Percentiles rank a stretch among this genome's conserved stretches.
Evolutionary conservation across 208 protist species (phyloP).

Genomic region (Trypanosoma lewisi): DNA sequence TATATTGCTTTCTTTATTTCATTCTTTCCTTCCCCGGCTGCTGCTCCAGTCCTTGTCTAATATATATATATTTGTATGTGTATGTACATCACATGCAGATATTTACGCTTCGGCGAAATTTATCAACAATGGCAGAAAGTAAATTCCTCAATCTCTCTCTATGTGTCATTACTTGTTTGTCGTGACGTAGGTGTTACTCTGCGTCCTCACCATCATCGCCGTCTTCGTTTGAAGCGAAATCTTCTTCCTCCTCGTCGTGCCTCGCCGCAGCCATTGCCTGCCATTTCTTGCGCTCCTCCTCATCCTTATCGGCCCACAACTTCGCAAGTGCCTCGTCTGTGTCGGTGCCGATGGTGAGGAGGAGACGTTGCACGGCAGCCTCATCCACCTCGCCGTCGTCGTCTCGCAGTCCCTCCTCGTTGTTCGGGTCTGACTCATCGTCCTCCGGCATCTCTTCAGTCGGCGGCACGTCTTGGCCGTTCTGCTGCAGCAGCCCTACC

Average conservation of each 20-base stretch:
- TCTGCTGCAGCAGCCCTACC: slow-evolving; percentile 38
- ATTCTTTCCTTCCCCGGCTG: neutral
- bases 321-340: slow-evolving; percentile 69
- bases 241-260: slow-evolving; percentile 33
- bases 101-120: neutral
- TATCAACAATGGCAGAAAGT: neutral
- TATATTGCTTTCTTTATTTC: slow-evolving; percentile 3
- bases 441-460: slow-evolving; percentile 65
- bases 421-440: slow-evolving; percentile 59
- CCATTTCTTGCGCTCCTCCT: slow-evolving; percentile 40
- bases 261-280: slow-evolving; percentile 43
- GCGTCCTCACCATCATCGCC: slow-evolving; percentile 32
- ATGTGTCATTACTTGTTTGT: neutral
- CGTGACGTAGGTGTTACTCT: neutral
- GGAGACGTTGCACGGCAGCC: slow-evolving; percentile 43
- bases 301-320: slow-evolving; percentile 66
- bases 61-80: too few species aligned
- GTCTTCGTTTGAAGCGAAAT: slow-evolving; percentile 53
- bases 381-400: slow-evolving; percentile 64
- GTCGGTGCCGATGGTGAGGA: slow-evolving; percentile 61
- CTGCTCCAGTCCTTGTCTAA: neutral
- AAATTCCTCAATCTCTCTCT: neutral
- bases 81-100: neutral
- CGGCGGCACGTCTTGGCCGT: slow-evolving; percentile 39
- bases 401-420: slow-evolving; percentile 73